Percentiles rank a stretch among this genome's conserved stretches.
Conservation (phyloP, 768 basidiomycete genomes). For the Leccinum variicolor region DNA sequence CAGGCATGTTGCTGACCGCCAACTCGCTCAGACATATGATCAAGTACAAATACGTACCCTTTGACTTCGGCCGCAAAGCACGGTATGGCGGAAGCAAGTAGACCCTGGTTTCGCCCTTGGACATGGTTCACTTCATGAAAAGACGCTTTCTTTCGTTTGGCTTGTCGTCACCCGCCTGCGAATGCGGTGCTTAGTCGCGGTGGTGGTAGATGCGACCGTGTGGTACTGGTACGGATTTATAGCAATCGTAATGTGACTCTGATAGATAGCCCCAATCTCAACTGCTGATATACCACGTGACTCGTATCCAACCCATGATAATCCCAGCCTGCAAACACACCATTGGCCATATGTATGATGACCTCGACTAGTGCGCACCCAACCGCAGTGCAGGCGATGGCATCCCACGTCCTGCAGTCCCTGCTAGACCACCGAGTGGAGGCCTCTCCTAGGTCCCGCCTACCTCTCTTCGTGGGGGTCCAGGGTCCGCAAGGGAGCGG, state of each 20-base stretch:
- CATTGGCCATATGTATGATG: constrained; percentile 6
- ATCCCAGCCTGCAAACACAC: neutral
- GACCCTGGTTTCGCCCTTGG: neutral
- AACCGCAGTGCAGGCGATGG: constrained; percentile 38
- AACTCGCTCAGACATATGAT: constrained; percentile 83
- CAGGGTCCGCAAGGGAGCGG: constrained; percentile 96
- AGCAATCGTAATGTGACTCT: constrained; percentile 21
- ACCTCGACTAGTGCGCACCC: constrained; percentile 9
- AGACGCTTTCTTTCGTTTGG: constrained; percentile 5
- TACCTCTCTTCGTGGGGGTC: constrained; percentile 69
- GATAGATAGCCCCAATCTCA: constrained; percentile 3
- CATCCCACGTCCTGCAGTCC: constrained; percentile 37
- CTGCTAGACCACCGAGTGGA: constrained; percentile 31
- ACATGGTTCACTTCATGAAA: constrained; percentile 1
- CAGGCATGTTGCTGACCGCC: constrained; percentile 4
- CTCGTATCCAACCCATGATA: neutral
- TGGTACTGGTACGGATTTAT: constrained; percentile 29
- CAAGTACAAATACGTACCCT: constrained; percentile 96
- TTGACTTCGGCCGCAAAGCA: constrained; percentile 92
- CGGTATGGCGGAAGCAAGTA: constrained; percentile 69
- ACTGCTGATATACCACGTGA: constrained; percentile 15
- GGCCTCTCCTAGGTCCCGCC: neutral
- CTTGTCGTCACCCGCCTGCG: constrained; percentile 6
- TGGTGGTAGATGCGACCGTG: constrained; percentile 16
- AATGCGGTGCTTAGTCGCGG: constrained; percentile 12